Evolutionary conservation across 1,284 basidiomycete species (phyloP), one percentile per base, ranked within the genome.

Genomic region (Phlebopus sp.): DNA sequence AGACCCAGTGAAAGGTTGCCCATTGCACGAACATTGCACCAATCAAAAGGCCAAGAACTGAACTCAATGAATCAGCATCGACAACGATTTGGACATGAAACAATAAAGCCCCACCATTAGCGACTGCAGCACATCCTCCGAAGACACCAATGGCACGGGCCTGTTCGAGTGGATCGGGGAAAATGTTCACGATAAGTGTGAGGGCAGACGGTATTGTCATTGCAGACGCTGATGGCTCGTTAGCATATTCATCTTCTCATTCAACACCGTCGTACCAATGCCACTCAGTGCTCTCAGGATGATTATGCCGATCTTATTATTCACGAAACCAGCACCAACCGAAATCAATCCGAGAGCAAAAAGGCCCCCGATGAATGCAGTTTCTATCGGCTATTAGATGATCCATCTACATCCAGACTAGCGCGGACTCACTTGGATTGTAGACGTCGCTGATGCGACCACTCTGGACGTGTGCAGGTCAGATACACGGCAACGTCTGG

Each of bases 181-280:
- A 78, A 39, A 74, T 58, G 23, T 66, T 66, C 10, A 78, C 72
- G 21, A 78, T 64, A 17, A 78, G 68, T 18, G 69, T 63, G 15
- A 78, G 57, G 4, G 77, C 70, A 9, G 76, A 77, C 1, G 77
- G 76, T 44, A 78, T 75, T 5, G 72, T 70, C 62, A 76, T 61
- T 4, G 73, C 66, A 15, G 69, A 71, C 6, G 67, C 74, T 73
- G 52, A 17, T 36, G 3, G 8, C 4, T 6, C 11, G 13, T 66
- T 10, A 55, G 41, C 15, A 40, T 8, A 40, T 8, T 4, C 14
- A 15, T 38, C 5, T 4, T 14, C 4, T 0, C 27, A 10, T 34
- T 17, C 0, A 14, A 2, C 17, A 15, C 18, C 35, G 27, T 23
- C 46, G 43, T 44, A 71, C 73, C 61, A 4, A 75, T 68, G 19